Percentiles rank a stretch among this genome's conserved stretches.
These are phyloP conservation scores for Nitzschia putrida DNA, from an alignment of 108 stramenopile genomes.

Conservation along the genomic window DNA sequence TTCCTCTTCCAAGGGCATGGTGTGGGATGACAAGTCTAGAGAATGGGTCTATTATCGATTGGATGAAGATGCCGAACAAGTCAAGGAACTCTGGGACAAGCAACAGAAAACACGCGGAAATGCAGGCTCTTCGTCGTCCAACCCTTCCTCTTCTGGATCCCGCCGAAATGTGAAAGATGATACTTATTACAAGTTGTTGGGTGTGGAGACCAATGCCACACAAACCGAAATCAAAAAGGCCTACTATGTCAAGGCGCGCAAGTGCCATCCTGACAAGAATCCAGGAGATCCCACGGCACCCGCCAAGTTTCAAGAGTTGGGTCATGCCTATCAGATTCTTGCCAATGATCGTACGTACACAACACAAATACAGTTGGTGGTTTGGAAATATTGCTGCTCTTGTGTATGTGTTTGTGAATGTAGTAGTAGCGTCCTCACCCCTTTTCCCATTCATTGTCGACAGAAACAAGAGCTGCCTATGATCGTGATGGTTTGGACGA, in stretches of 20 bases:
- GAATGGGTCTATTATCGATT: conserved; percentile 79
- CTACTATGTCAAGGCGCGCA: conserved; percentile 84
- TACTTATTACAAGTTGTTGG: conserved; percentile 82
- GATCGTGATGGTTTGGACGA: conserved; percentile 80
- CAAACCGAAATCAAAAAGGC: conserved; percentile 89
- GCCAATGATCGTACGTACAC: conserved; percentile 58
- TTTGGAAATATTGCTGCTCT: no score
- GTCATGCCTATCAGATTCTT: conserved; percentile 90
- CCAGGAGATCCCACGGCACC: conserved; percentile 85
- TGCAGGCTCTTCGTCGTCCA: conserved; percentile 8
- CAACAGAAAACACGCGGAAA: conserved; percentile 25
- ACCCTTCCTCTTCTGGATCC: conserved; percentile 10
- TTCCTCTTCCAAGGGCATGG: conserved; percentile 68
- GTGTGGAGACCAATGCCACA: conserved; percentile 78
- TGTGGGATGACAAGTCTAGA: conserved; percentile 79
- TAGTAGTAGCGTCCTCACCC: no score
- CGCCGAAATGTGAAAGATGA: conserved; percentile 75
- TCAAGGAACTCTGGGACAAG: conserved; percentile 37
- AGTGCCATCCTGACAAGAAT: conserved; percentile 85
- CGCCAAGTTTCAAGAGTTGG: conserved; percentile 83
- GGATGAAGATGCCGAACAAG: conserved; percentile 67
- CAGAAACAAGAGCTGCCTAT: conserved; percentile 74
- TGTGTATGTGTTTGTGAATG: no score
- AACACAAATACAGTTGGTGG: no score
- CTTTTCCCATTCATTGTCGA: background rate